Percentiles rank a stretch among this genome's conserved stretches.
Conservation (phyloP, 2,329 filamentous ascomycete genomes). For the Westerdykella ornata region DNA sequence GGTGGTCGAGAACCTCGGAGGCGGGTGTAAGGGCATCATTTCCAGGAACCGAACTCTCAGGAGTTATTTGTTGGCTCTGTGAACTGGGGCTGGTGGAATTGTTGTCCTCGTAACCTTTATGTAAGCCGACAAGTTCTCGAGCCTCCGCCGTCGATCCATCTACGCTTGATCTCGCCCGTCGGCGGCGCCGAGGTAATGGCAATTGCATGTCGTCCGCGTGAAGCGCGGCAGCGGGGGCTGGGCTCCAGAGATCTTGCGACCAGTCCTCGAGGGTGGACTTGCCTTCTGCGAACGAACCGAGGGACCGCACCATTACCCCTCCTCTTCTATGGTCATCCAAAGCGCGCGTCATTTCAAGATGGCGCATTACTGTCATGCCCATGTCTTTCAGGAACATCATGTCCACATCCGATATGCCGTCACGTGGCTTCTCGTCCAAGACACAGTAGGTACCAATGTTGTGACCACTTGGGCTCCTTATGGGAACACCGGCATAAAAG, state of each 20-base stretch:
- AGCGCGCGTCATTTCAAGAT: slow-evolving; percentile 52
- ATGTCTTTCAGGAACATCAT: slow-evolving; percentile 53
- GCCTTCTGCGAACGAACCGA: slow-evolving; percentile 35
- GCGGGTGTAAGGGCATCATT: slow-evolving; percentile 18
- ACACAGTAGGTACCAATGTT: slow-evolving; percentile 57
- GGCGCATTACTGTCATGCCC: slow-evolving; percentile 51
- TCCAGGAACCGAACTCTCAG: slow-evolving; percentile 13
- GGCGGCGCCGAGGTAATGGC: slow-evolving; percentile 16
- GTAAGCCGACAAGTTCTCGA: slow-evolving; percentile 13
- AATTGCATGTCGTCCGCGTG: slow-evolving; percentile 20
- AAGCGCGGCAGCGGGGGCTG: slow-evolving; percentile 9
- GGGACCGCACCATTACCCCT: slow-evolving; percentile 47
- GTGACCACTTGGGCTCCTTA: slow-evolving; percentile 51
- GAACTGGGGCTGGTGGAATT: slow-evolving; percentile 16
- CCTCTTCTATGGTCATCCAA: slow-evolving; percentile 49
- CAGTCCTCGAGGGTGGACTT: slow-evolving; percentile 31
- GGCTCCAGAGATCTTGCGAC: slow-evolving; percentile 29
- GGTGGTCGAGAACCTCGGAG: slow-evolving; percentile 18
- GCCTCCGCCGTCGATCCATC: slow-evolving; percentile 3
- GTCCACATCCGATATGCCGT: slow-evolving; percentile 42
- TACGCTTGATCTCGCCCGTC: slow-evolving; percentile 11
- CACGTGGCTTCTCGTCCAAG: slow-evolving; percentile 51
- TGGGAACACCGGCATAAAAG: slow-evolving; percentile 56
- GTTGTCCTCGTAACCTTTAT: slow-evolving; percentile 13
- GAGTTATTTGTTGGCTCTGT: slow-evolving; percentile 12